A percentile compares a stretch with the other conserved stretches of the same genome.
Conservation (phyloP, 2,329 filamentous ascomycete genomes). For the Diaporthe longicolla region DNA sequence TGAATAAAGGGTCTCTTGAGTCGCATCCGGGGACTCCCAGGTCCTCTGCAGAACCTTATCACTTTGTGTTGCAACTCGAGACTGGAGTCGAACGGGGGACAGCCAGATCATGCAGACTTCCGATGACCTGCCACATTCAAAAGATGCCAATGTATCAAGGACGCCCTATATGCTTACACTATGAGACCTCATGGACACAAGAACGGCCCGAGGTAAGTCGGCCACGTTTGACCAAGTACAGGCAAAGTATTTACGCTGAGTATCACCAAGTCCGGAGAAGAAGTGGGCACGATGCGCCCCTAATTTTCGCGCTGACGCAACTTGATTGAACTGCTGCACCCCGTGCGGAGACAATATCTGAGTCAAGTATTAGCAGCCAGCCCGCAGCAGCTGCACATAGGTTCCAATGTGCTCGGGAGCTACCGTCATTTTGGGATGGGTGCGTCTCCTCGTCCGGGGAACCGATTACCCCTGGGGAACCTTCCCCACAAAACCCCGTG, state of each 20-base stretch:
- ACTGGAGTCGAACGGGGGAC: too few species aligned
- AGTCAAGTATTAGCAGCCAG: slow-evolving; percentile 10
- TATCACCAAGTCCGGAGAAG: background rate
- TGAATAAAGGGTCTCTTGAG: too few species aligned
- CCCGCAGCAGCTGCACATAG: background rate
- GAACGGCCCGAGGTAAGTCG: background rate
- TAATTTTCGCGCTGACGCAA: slow-evolving; percentile 5
- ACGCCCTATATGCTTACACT: background rate
- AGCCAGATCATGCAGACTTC: too few species aligned
- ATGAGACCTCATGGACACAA: background rate
- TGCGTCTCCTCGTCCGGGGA: slow-evolving; percentile 16
- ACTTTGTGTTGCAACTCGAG: too few species aligned
- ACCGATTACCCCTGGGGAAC: background rate
- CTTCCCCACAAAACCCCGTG: slow-evolving; percentile 23
- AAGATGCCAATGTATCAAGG: background rate
- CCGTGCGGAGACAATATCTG: slow-evolving; percentile 19
- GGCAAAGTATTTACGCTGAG: slow-evolving; percentile 23
- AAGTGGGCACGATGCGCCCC: slow-evolving; percentile 21
- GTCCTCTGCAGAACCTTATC: too few species aligned
- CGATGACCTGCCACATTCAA: too few species aligned
- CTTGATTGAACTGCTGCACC: background rate
- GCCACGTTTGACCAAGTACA: background rate
- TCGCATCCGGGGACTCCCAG: too few species aligned
- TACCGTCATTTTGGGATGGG: background rate
- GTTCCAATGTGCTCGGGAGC: background rate